Evolutionary conservation across 169 alveolate species (phyloP).

Genomic region (Cryptosporidium parvum): DNA sequence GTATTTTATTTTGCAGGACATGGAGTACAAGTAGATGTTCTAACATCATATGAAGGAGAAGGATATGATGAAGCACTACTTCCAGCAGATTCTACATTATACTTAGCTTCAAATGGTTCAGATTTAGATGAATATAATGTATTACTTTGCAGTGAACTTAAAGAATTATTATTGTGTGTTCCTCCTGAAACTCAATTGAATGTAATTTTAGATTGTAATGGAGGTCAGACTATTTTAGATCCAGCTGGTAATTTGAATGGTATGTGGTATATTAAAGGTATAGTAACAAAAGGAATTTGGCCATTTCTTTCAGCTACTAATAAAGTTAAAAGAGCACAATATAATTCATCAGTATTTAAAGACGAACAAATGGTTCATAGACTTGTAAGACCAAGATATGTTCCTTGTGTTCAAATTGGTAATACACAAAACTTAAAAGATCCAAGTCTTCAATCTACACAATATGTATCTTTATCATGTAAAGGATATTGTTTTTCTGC

Average conservation of each 20-base stretch:
- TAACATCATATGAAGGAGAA: conserved; percentile 93
- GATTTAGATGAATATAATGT: conserved; percentile 83
- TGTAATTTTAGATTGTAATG: conserved; percentile 88
- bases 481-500: conserved; percentile 86
- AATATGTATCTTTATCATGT: conserved; percentile 79
- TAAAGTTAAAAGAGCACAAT: conserved; percentile 86
- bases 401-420: conserved; percentile 87
- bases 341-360: conserved; percentile 83
- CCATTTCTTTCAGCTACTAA: conserved; percentile 90
- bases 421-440: conserved; percentile 85
- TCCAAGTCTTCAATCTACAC: conserved; percentile 82
- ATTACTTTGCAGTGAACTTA: conserved; percentile 84
- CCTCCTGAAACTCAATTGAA: conserved; percentile 82
- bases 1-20: conserved; percentile 92
- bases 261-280: conserved; percentile 89
- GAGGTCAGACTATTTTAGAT: conserved; percentile 90
- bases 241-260: conserved; percentile 85
- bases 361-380: conserved; percentile 86
- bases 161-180: conserved; percentile 80
- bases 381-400: conserved; percentile 86
- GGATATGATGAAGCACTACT: conserved; percentile 92
- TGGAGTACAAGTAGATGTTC: conserved; percentile 89
- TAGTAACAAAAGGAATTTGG: conserved; percentile 91
- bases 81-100: conserved; percentile 85
- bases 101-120: conserved; percentile 67